Conservation (phyloP, 495 filamentous ascomycete species). For the Achaetomiella virescens region DNA sequence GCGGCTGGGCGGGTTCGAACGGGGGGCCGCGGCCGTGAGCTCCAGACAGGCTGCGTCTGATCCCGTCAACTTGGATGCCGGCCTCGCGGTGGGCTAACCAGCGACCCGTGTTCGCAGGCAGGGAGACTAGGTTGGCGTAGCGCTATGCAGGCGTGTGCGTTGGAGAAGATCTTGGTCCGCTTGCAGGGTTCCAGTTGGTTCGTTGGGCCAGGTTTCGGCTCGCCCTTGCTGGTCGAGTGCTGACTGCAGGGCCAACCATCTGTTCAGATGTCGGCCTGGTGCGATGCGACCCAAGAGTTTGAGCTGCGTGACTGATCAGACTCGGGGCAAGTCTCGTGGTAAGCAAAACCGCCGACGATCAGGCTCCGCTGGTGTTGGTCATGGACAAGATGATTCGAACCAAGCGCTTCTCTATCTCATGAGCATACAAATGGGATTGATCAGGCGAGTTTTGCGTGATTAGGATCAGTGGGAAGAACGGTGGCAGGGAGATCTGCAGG, state of each 20-base stretch:
- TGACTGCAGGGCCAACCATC: conserved; percentile 23
- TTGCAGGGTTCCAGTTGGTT: conserved; percentile 19
- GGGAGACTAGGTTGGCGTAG: conserved; percentile 12
- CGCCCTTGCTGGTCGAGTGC: conserved; percentile 24
- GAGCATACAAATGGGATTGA: too few relatives aligned
- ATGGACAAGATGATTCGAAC: too few relatives aligned
- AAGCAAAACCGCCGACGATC: background rate
- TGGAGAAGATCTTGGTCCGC: conserved; percentile 19
- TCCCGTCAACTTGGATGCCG: conserved; percentile 11
- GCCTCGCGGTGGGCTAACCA: conserved; percentile 1
- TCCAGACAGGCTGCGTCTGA: conserved; percentile 12
- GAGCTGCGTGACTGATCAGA: conserved; percentile 14
- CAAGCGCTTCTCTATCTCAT: too few relatives aligned
- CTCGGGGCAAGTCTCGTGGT: conserved; percentile 14
- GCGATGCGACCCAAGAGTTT: conserved; percentile 19
- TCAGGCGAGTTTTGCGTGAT: too few relatives aligned
- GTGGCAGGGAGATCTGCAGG: too few relatives aligned
- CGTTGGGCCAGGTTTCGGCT: conserved; percentile 14
- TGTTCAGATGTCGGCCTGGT: conserved; percentile 11
- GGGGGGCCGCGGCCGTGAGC: conserved; percentile 3
- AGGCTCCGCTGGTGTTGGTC: background rate
- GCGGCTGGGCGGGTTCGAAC: conserved; percentile 11
- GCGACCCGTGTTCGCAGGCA: conserved; percentile 11
- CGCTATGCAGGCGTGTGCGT: conserved; percentile 9
- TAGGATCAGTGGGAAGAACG: too few relatives aligned